Evolutionary conservation across 1,284 basidiomycete species (phyloP).

Genomic region (Malassezia caprae): DNA sequence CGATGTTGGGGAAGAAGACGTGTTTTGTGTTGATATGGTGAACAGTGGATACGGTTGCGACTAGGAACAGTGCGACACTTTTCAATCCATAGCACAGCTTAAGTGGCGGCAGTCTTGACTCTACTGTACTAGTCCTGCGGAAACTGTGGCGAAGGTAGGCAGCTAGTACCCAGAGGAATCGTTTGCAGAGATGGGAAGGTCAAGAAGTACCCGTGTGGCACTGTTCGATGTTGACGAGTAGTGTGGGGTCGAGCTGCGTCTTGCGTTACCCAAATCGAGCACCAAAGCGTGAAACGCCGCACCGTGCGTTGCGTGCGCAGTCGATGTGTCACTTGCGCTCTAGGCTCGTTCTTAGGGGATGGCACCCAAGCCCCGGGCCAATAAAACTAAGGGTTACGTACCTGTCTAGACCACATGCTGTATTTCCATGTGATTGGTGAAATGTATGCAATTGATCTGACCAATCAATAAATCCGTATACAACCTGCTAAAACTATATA

Average conservation of each 20-base stretch:
- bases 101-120: not conserved
- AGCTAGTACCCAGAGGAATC: not conserved
- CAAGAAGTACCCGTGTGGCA: not conserved
- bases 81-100: not conserved
- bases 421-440: not conserved
- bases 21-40: not conserved
- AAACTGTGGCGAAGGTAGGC: not conserved
- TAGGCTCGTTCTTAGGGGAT: not conserved
- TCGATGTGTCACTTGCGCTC: not conserved
- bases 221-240: not conserved
- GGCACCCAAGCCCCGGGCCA: not conserved
- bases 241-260: not conserved
- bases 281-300: not conserved
- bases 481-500: slow-evolving; percentile 9
- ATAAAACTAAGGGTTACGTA: not conserved
- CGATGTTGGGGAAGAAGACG: not conserved
- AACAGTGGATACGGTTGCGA: not conserved
- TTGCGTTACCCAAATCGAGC: not conserved
- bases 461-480: not conserved
- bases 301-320: not conserved
- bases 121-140: not conserved
- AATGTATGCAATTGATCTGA: not conserved
- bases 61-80: not conserved
- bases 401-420: not conserved
- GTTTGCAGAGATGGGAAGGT: not conserved